phyloP scores from a whole-genome alignment of 768 basidiomycete species.

The Rhizopogon sp. region DNA sequence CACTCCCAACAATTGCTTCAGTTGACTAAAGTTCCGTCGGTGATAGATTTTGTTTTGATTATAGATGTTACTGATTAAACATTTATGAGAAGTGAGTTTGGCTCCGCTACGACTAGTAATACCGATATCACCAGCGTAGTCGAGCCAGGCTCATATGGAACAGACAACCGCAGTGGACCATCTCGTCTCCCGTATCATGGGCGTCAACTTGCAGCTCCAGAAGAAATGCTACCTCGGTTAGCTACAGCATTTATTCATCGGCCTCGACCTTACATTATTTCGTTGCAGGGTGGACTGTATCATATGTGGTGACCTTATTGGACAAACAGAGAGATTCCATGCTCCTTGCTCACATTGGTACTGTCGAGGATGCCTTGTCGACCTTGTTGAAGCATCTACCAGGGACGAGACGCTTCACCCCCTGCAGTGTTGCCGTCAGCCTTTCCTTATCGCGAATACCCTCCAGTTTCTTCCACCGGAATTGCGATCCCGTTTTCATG shows the following conservation, averaged over 20 bases:
- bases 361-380: conserved; percentile 38
- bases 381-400: conserved; percentile 36
- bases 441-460: conserved; percentile 25
- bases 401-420: conserved; percentile 51
- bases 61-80: neutral
- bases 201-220: neutral
- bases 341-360: conserved; percentile 44
- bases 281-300: conserved; percentile 29
- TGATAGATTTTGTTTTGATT: neutral
- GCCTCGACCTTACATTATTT: neutral
- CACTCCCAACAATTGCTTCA: conserved; percentile 10
- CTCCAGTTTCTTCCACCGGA: conserved; percentile 23
- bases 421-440: conserved; percentile 42
- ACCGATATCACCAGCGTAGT: neutral
- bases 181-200: neutral
- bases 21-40: neutral
- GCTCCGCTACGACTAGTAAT: neutral
- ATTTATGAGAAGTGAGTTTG: neutral
- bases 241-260: neutral
- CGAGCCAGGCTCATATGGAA: neutral
- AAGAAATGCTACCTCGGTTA: neutral
- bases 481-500: conserved; percentile 29
- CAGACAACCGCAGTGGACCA: neutral
- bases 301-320: conserved; percentile 36
- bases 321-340: conserved; percentile 20